Conservation (phyloP, 495 filamentous ascomycete species). For the Penicillium odoratum region DNA sequence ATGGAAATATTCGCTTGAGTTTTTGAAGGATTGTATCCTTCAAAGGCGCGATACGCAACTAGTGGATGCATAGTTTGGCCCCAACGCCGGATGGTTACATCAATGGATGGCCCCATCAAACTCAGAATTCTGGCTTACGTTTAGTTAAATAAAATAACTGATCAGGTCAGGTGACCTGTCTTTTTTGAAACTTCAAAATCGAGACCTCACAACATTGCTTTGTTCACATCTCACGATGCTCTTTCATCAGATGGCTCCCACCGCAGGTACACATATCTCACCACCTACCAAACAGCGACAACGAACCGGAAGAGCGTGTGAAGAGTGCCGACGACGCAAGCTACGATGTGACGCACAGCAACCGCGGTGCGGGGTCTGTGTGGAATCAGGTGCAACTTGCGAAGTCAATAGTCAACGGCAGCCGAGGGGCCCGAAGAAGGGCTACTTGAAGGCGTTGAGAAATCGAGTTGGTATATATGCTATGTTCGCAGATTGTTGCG, state of each 20-base stretch:
- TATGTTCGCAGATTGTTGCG: not conserved
- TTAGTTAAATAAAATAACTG: no score
- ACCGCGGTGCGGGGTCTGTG: slow-evolving; percentile 52
- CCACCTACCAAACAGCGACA: not conserved
- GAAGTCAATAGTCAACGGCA: slow-evolving; percentile 42
- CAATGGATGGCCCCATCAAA: no score
- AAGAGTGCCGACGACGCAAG: slow-evolving; percentile 47
- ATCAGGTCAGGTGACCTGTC: not conserved
- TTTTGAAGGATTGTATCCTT: no score
- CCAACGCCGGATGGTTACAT: no score
- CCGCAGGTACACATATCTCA: not conserved
- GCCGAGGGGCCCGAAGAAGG: slow-evolving; percentile 53
- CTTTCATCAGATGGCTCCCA: not conserved
- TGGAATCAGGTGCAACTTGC: slow-evolving; percentile 47
- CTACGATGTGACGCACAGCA: slow-evolving; percentile 52
- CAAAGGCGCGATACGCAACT: no score
- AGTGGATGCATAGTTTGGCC: no score
- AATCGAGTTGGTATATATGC: slow-evolving; percentile 3
- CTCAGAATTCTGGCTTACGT: no score
- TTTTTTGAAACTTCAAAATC: no score
- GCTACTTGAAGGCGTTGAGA: slow-evolving; percentile 49
- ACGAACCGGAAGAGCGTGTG: slow-evolving; percentile 27
- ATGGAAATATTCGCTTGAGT: no score
- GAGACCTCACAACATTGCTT: not conserved
- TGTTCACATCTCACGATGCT: not conserved